Evolutionary conservation across 805 yeast genomes (phyloP), one percentile per base, ranked within the genome.

Genomic region (Candida ovalis): DNA sequence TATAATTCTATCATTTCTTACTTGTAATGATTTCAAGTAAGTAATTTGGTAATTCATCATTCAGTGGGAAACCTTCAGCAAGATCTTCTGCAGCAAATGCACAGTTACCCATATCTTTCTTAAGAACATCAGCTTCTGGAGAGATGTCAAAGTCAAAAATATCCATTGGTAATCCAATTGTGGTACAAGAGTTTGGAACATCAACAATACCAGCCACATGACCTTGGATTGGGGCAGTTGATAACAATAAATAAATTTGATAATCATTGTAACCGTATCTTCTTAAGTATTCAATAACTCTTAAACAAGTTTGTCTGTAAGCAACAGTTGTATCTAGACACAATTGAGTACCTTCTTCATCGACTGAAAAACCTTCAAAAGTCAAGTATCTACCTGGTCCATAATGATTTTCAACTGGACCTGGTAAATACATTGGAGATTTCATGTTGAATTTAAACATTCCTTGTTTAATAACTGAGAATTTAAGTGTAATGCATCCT

Each of bases 321-420:
- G 81, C 80, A n/a, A 72, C 72, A 12, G 77, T 75, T 5, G 78
- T 71, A 56, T 73, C 73, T 46, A 76, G 64, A 56, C 57, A 76
- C 45, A 69, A 63, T 57, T 76, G 80, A 40, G 66, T 63, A 7
- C 81, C 80, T 2, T 54, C 46, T 55, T 75, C 80, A 54, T 74
- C 77, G 17, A 76, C 81, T 0, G 80, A 75, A 51, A 76, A 74
- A 2, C 80, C 81, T 63, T 76, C 80, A 57, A 76, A 76, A 5
- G 80, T 76, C 39, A 76, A 60, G 57, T 75, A 76, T 46, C 81
- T 60, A 23, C 72, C 68, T 3, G 80, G 75, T 5, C 79, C 77
- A 55, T 73, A 76, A 47, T 70, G 72, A 46, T 73, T 73, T 50
- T 70, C 77, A 28, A 76, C 75, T 44, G 73, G 74, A 19, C 80